These are phyloP conservation scores for Scleromitrula shiraiana DNA, from an alignment of 2,329 filamentous ascomycete genomes.

Conservation along the genomic window DNA sequence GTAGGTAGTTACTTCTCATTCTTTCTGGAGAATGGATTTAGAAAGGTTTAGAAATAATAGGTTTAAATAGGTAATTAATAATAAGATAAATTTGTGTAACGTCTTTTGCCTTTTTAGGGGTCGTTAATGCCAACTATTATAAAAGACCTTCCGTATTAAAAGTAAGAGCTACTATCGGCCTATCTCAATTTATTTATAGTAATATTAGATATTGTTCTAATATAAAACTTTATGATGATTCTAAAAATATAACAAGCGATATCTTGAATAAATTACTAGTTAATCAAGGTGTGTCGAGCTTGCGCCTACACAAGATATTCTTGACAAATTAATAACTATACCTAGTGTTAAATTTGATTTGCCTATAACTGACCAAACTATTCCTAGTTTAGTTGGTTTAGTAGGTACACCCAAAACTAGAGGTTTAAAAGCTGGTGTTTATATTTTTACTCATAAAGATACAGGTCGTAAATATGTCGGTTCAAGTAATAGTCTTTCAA, in stretches of 20 bases:
- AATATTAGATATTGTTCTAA: too few relatives aligned
- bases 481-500: not conserved
- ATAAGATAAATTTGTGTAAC: not conserved
- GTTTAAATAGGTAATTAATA: too few relatives aligned
- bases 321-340: not conserved
- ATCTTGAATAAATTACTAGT: not conserved
- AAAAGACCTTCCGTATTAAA: too few relatives aligned
- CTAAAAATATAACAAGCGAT: not conserved
- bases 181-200: too few relatives aligned
- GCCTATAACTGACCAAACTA: not conserved
- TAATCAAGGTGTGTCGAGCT: not conserved
- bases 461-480: not conserved
- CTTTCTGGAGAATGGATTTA: too few relatives aligned
- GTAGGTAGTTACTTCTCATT: too few relatives aligned
- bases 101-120: not conserved
- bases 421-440: not conserved
- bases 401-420: not conserved
- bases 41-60: too few relatives aligned
- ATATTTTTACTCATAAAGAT: not conserved
- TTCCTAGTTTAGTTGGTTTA: not conserved
- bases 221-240: not conserved
- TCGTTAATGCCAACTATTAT: too few relatives aligned
- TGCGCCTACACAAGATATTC: not conserved
- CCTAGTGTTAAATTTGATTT: not conserved
- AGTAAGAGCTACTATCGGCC: too few relatives aligned